Conservation (phyloP, 768 basidiomycete genomes). For the Lactifluus subvellereus region DNA sequence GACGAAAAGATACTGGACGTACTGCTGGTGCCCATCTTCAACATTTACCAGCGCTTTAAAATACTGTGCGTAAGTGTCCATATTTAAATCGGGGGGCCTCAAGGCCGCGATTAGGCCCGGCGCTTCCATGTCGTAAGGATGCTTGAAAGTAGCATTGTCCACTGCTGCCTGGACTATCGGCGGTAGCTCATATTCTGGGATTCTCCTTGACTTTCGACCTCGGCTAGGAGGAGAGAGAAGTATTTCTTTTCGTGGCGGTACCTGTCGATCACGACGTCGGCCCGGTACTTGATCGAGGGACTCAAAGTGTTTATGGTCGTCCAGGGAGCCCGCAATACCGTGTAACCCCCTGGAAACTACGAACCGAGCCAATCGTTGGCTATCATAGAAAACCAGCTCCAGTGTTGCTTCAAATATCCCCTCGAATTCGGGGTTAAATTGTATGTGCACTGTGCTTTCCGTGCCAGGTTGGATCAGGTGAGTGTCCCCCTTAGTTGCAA, state of each 20-base stretch:
- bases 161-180: slow-evolving; percentile 5
- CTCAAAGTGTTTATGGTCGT: slow-evolving; percentile 5
- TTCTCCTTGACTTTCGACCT: background rate
- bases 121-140: slow-evolving; percentile 1
- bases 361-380: background rate
- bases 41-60: slow-evolving; percentile 14
- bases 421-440: slow-evolving; percentile 14
- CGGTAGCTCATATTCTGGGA: slow-evolving; percentile 12
- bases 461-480: background rate
- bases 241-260: background rate
- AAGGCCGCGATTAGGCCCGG: background rate
- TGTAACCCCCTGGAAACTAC: background rate
- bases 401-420: slow-evolving; percentile 11
- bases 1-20: slow-evolving; percentile 29
- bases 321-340: slow-evolving; percentile 12
- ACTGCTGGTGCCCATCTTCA: slow-evolving; percentile 44
- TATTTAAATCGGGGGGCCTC: background rate
- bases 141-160: background rate
- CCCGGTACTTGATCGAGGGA: background rate
- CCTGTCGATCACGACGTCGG: background rate
- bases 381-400: slow-evolving; percentile 13
- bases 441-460: slow-evolving; percentile 3
- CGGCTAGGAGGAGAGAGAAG: background rate
- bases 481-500: background rate
- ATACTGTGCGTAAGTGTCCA: slow-evolving; percentile 7